Percentiles rank a stretch among this genome's conserved stretches.
phyloP scores from a whole-genome alignment of 768 basidiomycete species.

The Mycena crocata region DNA sequence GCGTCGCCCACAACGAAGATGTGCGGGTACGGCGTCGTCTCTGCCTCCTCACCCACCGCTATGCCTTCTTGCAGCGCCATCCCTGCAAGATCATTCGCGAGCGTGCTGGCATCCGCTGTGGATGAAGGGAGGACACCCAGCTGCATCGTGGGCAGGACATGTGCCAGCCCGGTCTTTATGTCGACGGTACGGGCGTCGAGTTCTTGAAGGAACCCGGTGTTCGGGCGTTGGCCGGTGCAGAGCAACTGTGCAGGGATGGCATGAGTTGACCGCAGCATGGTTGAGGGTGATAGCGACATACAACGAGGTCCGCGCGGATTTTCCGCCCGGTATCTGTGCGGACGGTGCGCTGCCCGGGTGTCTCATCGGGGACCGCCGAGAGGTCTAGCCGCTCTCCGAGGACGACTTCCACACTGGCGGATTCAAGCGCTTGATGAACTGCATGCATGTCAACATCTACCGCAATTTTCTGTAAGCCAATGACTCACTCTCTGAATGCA shows the following conservation, averaged over 20 bases:
- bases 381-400: constrained; percentile 67
- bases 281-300: constrained; percentile 39
- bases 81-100: constrained; percentile 37
- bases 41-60: constrained; percentile 3
- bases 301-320: constrained; percentile 66
- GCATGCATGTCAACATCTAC: not conserved
- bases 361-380: constrained; percentile 47
- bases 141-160: constrained; percentile 65
- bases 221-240: constrained; percentile 73
- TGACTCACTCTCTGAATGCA: constrained; percentile 64
- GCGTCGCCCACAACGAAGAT: constrained; percentile 74
- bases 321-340: constrained; percentile 61
- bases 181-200: constrained; percentile 58
- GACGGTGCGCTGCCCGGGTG: constrained; percentile 45
- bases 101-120: not conserved
- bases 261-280: too few species aligned
- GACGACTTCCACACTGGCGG: constrained; percentile 60
- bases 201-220: constrained; percentile 57
- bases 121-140: constrained; percentile 47
- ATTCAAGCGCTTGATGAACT: constrained; percentile 54
- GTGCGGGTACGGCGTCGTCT: constrained; percentile 56
- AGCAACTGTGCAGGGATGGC: constrained; percentile 58
- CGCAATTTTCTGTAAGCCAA: not conserved
- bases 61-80: constrained; percentile 35
- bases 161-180: constrained; percentile 50